Evolutionary conservation across 306 rosid species (phyloP), one percentile per base, ranked within the genome.

Genomic region (Cicer pinnatifidum): DNA sequence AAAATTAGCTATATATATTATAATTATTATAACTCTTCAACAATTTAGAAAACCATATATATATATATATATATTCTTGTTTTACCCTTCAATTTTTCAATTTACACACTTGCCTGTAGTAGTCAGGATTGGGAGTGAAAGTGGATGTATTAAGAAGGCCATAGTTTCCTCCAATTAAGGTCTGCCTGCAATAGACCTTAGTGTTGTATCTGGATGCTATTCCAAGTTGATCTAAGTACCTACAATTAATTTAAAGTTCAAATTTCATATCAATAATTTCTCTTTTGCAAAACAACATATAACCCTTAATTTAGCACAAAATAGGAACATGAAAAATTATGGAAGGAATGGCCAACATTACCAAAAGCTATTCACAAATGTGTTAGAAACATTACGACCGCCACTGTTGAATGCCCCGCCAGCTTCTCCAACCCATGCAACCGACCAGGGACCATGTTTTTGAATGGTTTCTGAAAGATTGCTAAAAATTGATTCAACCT

Each of bases 211-310:
- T 88, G 13, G 99, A 87, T 44, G 99, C 86, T 88, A 94, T 76
- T 82, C 96, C 99, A 72, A 94, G 99, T 82, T 94, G 96, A 87
- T 94, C 99, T 48, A 94, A 88, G 91, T 91, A 94, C 99, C 99
- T 94, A 75, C 38, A 75, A 57, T 65, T 44, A 13, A 76, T 46
- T 61, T 8, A 69, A 72, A 64, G 16, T 75, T 69, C 63, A 69
- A 54, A 50, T 12, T 41, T 40, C 43, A 71, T 54, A 17, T 67
- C 57, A 58, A 40, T 44, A 37, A 44, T 52, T 35, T 53, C 13
- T 56, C 38, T 61, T 73, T 60, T 53, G 37, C 37, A 5, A 57
- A 12, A 63, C 40, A 47, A 39, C 53, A 12, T 43, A 66, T 38
- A 39, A 33, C 19, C 9, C 5, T 54, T 73, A 6, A 6, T 69